Base-by-base conservation (phyloP, 1,284 basidiomycete species). In the Coniferiporia weirii region DNA sequence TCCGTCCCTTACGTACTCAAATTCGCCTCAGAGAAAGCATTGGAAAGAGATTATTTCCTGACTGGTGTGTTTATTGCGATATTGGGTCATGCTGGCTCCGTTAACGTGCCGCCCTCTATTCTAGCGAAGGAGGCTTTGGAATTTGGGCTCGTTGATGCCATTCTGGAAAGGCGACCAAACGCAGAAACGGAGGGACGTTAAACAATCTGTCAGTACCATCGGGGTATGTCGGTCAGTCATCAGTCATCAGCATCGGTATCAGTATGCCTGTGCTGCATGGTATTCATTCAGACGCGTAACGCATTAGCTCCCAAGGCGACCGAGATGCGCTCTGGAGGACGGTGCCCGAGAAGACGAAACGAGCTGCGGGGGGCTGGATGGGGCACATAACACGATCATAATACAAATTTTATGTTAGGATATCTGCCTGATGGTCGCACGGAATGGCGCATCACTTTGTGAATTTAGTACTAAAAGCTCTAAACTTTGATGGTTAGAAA, bases 41-140 rank as follows among this genome's bases (percentile, higher is more conserved):
- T 97, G 62, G 94, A 97, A 74, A 82, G 94, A 60, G 94, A 97
- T 72, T 95, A 95, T 73, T 97, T 94, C 73, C 89, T 97, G 87
- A 95, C 91, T 54, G 87, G 89, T 88, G 65, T 63, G 78, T 72
- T 56, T 64, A 45, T 45, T 34, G 35, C 56, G 20, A 38, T 43
- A 49, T 50, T 22, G 19, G 51, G 54, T 45, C 54, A 56, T 43
- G 13, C 52, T 44, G 10, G 17, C 19, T 48, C 27, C 40, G 54
- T 57, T 20, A n/a, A 46, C 15, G 10, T 27, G 19, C 43, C 56
- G 3, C 36, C 19, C 45, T 36, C 32, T 8, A 36, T 20, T 62
- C 57, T 64, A 91, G 90, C 93, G 4, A 81, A 87, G 69, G 89
- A 94, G 76, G 92, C 93, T 13, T 76, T 93, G 65, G 81, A 85